These are phyloP conservation scores for Barnettozyma siamensis DNA, from an alignment of 805 yeast species.

Conservation along the genomic window DNA sequence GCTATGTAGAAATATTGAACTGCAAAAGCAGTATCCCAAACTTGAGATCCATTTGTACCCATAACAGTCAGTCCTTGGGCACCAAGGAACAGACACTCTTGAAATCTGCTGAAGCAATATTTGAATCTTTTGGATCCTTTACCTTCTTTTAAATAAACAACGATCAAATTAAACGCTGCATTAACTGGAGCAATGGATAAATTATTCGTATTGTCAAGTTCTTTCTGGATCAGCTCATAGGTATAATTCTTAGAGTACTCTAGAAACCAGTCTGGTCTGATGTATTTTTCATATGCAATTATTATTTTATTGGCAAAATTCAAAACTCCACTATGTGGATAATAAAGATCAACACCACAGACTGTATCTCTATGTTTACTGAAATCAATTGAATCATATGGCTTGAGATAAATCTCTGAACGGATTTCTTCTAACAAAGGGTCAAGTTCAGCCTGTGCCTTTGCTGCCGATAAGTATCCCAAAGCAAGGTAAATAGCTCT, in stretches of 20 bases:
- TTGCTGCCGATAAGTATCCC: slow-evolving; percentile 67
- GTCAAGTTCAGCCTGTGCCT: slow-evolving; percentile 50
- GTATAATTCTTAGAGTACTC: slow-evolving; percentile 45
- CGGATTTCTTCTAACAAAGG: slow-evolving; percentile 65
- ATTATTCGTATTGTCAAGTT: slow-evolving; percentile 69
- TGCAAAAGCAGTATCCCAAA: slow-evolving; percentile 93
- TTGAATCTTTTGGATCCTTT: slow-evolving; percentile 53
- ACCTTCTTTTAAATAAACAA: slow-evolving; percentile 67
- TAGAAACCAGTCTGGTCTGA: slow-evolving; percentile 72
- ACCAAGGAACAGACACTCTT: slow-evolving; percentile 78
- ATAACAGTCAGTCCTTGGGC: slow-evolving; percentile 87
- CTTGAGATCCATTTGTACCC: slow-evolving; percentile 98
- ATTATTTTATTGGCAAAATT: slow-evolving; percentile 56
- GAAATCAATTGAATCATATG: slow-evolving; percentile 66
- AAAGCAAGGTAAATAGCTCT: slow-evolving; percentile 85
- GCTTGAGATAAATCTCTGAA: slow-evolving; percentile 64
- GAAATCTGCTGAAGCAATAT: slow-evolving; percentile 50
- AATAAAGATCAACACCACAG: slow-evolving; percentile 88
- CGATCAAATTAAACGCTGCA: slow-evolving; percentile 77
- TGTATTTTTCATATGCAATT: slow-evolving; percentile 59
- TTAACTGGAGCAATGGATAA: slow-evolving; percentile 92
- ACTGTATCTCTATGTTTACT: slow-evolving; percentile 70
- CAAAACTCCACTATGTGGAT: slow-evolving; percentile 76
- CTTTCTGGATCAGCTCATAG: slow-evolving; percentile 65
- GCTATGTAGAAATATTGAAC: slow-evolving; percentile 77